phyloP scores from a whole-genome alignment of 441 rosid genomes.

The Adansonia rubrostipa region DNA sequence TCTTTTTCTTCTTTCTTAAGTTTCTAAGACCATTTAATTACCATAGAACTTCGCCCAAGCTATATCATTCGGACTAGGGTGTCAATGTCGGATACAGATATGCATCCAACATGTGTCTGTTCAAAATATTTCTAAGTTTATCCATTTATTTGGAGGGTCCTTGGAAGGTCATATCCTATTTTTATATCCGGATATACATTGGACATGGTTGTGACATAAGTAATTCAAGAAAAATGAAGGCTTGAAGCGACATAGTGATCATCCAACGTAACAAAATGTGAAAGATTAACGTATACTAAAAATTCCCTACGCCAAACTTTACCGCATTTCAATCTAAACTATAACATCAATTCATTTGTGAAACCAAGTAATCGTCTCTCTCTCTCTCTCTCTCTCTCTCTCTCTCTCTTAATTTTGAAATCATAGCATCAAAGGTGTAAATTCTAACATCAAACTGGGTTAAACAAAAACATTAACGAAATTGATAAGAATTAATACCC shows the following conservation, averaged over 20 bases:
- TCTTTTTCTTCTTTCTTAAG: background rate
- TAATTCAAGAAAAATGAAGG: no score
- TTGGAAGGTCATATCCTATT: no score
- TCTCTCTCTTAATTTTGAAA: background rate
- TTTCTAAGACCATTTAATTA: background rate
- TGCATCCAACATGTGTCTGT: no score
- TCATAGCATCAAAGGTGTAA: background rate
- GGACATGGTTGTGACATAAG: no score
- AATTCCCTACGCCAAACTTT: background rate
- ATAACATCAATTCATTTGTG: background rate
- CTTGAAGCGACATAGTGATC: no score
- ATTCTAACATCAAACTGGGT: background rate
- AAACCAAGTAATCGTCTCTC: background rate
- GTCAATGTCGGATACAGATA: no score
- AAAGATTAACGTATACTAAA: background rate
- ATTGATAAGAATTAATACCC: slow-evolving; percentile 41
- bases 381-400: background rate
- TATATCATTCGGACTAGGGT: no score
- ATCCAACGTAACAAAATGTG: background rate
- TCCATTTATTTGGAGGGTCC: no score
- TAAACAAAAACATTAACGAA: background rate
- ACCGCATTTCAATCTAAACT: background rate
- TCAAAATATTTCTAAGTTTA: no score
- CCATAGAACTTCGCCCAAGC: background rate
- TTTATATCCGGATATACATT: no score